Conservation (phyloP, 202 grass and related monocot species). For the Schoenoplectus tabernaemontani region DNA sequence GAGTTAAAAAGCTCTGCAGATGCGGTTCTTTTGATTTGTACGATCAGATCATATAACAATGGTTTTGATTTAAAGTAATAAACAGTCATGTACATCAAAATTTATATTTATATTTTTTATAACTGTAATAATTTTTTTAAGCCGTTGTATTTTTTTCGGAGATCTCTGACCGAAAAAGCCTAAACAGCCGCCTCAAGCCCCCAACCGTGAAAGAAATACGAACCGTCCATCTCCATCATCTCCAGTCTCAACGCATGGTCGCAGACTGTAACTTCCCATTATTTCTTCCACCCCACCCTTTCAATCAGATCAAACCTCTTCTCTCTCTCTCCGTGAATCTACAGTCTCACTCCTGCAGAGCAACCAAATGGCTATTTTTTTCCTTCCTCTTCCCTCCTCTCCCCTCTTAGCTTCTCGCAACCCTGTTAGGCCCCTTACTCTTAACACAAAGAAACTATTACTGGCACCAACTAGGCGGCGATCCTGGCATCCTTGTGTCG, state of each 20-base stretch:
- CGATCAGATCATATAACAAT: too few relatives aligned
- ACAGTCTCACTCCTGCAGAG: background rate
- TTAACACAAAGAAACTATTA: background rate
- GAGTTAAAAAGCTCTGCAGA: too few relatives aligned
- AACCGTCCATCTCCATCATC: background rate
- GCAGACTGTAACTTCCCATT: too few relatives aligned
- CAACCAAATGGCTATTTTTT: background rate
- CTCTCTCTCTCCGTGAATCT: background rate
- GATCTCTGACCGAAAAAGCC: too few relatives aligned
- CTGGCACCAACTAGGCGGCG: background rate
- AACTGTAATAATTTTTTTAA: too few relatives aligned
- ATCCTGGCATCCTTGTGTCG: constrained; percentile 18
- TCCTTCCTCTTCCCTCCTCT: constrained; percentile 2
- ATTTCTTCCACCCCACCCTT: background rate
- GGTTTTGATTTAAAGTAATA: too few relatives aligned
- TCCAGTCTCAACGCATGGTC: too few relatives aligned
- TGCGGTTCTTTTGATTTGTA: too few relatives aligned
- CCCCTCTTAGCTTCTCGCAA: background rate
- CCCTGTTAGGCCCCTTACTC: background rate
- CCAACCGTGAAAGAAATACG: background rate
- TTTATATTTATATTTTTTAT: too few relatives aligned
- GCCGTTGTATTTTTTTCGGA: too few relatives aligned
- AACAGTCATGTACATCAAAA: too few relatives aligned
- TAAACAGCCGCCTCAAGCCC: background rate
- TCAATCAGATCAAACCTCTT: background rate